A percentile compares a stretch with the other conserved stretches of the same genome.
These are phyloP conservation scores for Diaporthe capsici DNA, from an alignment of 2,329 filamentous ascomycete species.

Conservation along the genomic window DNA sequence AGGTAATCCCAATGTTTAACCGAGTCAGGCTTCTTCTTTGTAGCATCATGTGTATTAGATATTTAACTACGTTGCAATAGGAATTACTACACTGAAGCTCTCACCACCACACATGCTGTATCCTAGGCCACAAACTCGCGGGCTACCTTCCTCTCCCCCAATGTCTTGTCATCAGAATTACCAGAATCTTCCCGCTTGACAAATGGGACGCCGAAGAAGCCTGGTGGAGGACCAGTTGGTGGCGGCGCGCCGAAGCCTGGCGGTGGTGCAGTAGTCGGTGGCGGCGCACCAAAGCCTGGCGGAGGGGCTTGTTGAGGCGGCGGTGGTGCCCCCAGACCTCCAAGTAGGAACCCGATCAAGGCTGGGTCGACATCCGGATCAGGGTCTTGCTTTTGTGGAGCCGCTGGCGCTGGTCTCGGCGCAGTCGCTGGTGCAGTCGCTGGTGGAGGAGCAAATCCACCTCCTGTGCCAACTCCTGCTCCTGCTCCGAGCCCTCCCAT, in stretches of 20 bases:
- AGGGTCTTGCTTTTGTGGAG: not conserved
- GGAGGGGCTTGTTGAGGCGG: not conserved
- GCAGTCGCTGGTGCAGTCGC: not conserved
- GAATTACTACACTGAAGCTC: constrained; percentile 4
- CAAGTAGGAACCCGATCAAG: constrained; percentile 8
- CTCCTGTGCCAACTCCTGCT: constrained; percentile 1
- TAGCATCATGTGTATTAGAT: not conserved
- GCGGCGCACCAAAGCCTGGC: not conserved
- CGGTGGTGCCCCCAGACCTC: not conserved
- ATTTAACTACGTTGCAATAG: not conserved
- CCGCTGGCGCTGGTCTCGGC: not conserved
- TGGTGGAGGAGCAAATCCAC: not conserved
- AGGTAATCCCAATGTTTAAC: not conserved
- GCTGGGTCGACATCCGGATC: constrained; percentile 6
- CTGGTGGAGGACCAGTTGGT: not conserved
- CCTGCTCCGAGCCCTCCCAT: not conserved
- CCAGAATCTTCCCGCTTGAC: not conserved
- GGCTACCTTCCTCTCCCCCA: not conserved
- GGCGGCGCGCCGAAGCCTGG: not conserved
- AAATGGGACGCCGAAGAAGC: constrained; percentile 12
- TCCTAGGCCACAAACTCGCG: constrained; percentile 7
- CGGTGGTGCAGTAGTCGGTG: not conserved
- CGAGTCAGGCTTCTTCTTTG: not conserved
- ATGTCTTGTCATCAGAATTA: not conserved
- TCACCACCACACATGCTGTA: too few species aligned